Base-by-base conservation (phyloP, 805 yeast genomes). In the Saccharomycopsis sp. region DNA sequence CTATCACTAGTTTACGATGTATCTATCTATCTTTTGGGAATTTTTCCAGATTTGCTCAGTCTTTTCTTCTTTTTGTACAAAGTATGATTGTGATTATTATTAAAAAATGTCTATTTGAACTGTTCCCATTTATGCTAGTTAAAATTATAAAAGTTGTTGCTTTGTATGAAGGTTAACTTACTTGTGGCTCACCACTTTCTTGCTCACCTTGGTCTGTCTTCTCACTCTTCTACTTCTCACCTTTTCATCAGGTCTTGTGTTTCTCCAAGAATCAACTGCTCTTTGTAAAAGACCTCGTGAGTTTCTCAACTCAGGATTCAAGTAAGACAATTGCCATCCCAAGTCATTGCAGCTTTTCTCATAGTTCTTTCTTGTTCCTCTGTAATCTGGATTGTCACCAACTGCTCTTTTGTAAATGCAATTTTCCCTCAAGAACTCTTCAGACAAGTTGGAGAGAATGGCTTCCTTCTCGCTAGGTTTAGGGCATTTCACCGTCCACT, bases 181-280 rank as follows among this genome's bases (percentile, higher is more conserved):
- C n/a, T n/a, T n/a, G n/a, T n/a, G n/a, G n/a, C n/a, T n/a, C n/a
- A n/a, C n/a, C n/a, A n/a, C n/a, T n/a, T n/a, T n/a, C n/a, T n/a
- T n/a, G n/a, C n/a, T n/a, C n/a, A n/a, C n/a, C 23, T 42, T 42
- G 18, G 15, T 32, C 37, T 43, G 42, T 36, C 59, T 54, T 39
- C 68, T 53, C 8, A 68, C 71, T 30, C 73, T 56, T 34, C 75
- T 62, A n/a, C 65, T 59, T 37, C 71, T 55, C 34, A 61, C 53
- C 3, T 58, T 53, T 13, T 60, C 59, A 39, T 69, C 69, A 6
- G 56, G 52, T 46, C 69, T 58, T 4, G 72, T 62, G 51, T 70
- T 70, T 48, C 75, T 58, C 72, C 72, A 71, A 5, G 66, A 57
- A 45, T 69, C 75, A 12, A 70, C 75, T 1, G 75, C 75, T 22